Evolutionary conservation across 225 moss, liverwort and hornwort species (phyloP).

Genomic region (Antitrichia curtipendula): DNA sequence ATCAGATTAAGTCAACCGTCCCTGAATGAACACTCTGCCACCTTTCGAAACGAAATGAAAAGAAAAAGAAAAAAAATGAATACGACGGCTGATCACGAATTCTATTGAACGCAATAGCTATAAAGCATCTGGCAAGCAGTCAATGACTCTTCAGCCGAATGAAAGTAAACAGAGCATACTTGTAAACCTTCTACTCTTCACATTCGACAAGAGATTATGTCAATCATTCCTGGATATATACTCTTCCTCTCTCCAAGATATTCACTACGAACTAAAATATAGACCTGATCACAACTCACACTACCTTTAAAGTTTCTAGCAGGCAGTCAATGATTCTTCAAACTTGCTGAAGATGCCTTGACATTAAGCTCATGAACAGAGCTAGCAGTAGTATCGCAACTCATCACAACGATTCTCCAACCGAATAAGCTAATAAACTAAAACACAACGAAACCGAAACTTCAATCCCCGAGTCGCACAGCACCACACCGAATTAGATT

Average conservation of each 20-base stretch:
- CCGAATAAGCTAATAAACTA: background rate
- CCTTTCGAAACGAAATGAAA: background rate
- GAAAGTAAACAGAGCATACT: background rate
- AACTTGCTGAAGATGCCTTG: background rate
- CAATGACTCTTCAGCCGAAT: background rate
- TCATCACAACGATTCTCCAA: background rate
- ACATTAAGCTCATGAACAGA: background rate
- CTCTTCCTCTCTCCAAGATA: background rate
- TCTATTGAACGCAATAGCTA: background rate
- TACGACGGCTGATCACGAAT: background rate
- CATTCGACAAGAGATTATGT: background rate
- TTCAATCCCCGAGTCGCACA: background rate
- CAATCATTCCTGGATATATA: background rate
- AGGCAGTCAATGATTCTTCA: background rate
- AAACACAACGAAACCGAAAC: background rate
- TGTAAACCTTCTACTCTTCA: background rate
- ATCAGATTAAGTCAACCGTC: background rate
- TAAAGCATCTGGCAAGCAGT: background rate
- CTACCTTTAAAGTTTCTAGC: background rate
- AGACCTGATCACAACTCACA: background rate
- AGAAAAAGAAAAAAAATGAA: background rate
- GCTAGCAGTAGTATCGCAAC: background rate
- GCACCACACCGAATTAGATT: background rate
- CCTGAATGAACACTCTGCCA: background rate
- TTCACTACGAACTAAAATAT: background rate